A percentile compares a stretch with the other conserved stretches of the same genome.
phyloP scores from a whole-genome alignment of 2,329 filamentous ascomycete species.

The Cephalotrichum gorgonifer region DNA sequence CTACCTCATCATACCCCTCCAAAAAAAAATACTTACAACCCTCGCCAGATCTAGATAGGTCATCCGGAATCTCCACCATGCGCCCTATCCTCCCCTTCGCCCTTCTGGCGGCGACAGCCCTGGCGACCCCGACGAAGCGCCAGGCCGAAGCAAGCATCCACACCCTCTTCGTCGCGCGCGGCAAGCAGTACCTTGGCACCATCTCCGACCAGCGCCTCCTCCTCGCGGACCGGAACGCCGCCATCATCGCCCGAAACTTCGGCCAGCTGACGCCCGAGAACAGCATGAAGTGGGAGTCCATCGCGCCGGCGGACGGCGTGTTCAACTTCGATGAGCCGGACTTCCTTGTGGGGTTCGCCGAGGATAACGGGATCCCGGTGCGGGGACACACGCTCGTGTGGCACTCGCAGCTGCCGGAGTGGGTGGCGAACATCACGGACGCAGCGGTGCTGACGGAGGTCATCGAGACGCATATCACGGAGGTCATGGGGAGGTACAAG shows the following conservation, averaged over 20 bases:
- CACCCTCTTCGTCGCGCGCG: constrained; percentile 14
- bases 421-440: constrained; percentile 48
- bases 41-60: not conserved
- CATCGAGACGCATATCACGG: constrained; percentile 49
- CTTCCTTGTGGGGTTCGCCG: constrained; percentile 48
- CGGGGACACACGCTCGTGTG: constrained; percentile 59
- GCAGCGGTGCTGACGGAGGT: constrained; percentile 39
- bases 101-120: not conserved
- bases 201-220: constrained; percentile 44
- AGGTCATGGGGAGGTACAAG: constrained; percentile 48
- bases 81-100: not conserved
- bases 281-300: constrained; percentile 59
- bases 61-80: not conserved
- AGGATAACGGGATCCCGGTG: constrained; percentile 43
- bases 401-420: constrained; percentile 49
- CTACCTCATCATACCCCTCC: not conserved
- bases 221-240: constrained; percentile 34
- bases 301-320: constrained; percentile 32
- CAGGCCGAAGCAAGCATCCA: not conserved
- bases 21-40: not conserved
- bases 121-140: not conserved
- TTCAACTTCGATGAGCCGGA: constrained; percentile 51
- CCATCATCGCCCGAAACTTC: constrained; percentile 44
- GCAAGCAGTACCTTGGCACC: constrained; percentile 56
- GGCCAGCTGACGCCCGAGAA: constrained; percentile 59